Conservation (phyloP, 805 yeast genomes). For the Saccharomycopsis javanensis region DNA sequence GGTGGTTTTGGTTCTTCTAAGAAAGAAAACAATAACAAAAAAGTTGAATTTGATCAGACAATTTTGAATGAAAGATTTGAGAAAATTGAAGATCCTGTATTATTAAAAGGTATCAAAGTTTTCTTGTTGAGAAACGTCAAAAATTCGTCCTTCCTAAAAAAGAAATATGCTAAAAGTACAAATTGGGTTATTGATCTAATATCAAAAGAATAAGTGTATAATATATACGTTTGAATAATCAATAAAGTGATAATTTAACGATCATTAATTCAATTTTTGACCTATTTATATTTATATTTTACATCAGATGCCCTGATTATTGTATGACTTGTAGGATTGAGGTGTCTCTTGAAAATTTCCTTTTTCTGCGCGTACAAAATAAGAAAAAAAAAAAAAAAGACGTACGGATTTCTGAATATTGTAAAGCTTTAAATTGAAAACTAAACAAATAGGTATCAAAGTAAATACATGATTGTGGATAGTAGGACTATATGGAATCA, state of each 20-base stretch:
- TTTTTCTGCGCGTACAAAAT: not conserved
- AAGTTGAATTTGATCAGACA: slow-evolving; percentile 25
- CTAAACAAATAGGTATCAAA: not conserved
- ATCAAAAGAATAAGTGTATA: not conserved
- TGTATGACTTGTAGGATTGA: not conserved
- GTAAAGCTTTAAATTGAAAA: not conserved
- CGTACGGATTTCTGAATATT: not conserved
- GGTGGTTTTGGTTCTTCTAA: not conserved
- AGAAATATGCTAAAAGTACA: slow-evolving; percentile 45
- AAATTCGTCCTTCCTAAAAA: slow-evolving; percentile 42
- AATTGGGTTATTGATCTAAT: slow-evolving; percentile 25
- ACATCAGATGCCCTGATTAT: slow-evolving; percentile 1
- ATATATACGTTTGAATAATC: too few species aligned
- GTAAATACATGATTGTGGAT: too few species aligned
- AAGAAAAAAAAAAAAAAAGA: not conserved
- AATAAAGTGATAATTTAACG: too few species aligned
- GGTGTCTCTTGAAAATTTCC: not conserved
- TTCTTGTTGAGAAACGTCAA: slow-evolving; percentile 42
- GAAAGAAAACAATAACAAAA: slow-evolving; percentile 22
- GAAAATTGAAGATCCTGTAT: slow-evolving; percentile 40
- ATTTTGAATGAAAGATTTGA: slow-evolving; percentile 27
- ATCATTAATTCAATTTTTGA: too few species aligned
- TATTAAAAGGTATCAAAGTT: slow-evolving; percentile 58
- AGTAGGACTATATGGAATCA: too few species aligned
- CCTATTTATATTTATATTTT: too few species aligned